phyloP scores from a whole-genome alignment of 768 basidiomycete species.

The Serendipita sp. region DNA sequence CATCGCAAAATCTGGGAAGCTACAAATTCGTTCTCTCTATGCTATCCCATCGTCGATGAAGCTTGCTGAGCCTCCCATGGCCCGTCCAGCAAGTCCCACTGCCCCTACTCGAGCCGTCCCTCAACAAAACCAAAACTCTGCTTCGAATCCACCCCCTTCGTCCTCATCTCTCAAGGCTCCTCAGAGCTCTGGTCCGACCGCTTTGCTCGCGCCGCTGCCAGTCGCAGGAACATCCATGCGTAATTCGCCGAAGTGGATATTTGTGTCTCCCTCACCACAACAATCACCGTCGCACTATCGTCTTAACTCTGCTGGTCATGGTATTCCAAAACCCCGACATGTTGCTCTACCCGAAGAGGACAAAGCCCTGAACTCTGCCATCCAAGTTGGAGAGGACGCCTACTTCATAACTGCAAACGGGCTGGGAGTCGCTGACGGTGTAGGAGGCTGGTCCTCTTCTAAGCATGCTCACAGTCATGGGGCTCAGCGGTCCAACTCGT shows the following conservation, averaged over 20 bases:
- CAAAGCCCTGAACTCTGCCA: constrained; percentile 31
- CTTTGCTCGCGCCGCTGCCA: neutral
- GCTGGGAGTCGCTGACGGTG: constrained; percentile 90
- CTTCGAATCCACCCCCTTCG: neutral
- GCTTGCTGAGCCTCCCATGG: neutral
- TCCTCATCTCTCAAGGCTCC: constrained; percentile 1
- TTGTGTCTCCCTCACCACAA: neutral
- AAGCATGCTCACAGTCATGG: constrained; percentile 19
- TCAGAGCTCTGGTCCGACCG: neutral
- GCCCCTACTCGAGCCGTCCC: neutral
- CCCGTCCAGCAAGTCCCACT: neutral
- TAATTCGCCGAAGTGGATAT: constrained; percentile 1
- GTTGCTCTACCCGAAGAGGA: constrained; percentile 11
- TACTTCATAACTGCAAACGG: constrained; percentile 71
- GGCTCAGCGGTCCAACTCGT: constrained; percentile 32
- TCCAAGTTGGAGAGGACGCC: constrained; percentile 84
- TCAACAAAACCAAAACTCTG: constrained; percentile 1
- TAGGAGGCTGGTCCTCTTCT: constrained; percentile 68
- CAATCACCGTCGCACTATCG: neutral
- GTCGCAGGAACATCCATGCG: neutral
- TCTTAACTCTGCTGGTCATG: constrained; percentile 2
- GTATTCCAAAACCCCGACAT: constrained; percentile 3
- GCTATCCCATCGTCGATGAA: neutral
- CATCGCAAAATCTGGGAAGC: neutral
- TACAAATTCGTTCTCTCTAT: neutral